Conservation (phyloP, 2,329 filamentous ascomycete species). For the Lachnellula cervina region DNA sequence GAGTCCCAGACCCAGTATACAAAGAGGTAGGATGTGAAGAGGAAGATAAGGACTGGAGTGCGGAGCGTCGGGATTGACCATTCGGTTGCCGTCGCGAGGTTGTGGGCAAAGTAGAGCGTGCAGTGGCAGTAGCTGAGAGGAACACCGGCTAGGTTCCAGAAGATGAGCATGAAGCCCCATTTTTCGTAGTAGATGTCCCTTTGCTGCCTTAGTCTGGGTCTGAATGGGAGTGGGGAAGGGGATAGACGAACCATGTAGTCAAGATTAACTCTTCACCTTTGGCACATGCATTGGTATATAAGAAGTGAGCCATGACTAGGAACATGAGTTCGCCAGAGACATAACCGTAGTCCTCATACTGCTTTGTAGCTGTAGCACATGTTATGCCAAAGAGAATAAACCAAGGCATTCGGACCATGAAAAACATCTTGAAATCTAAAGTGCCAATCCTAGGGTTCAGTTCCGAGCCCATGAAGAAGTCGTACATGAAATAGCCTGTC, state of each 20-base stretch:
- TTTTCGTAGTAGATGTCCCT: constrained; percentile 97
- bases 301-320: constrained; percentile 81
- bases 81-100: constrained; percentile 66
- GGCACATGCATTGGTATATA: constrained; percentile 87
- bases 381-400: constrained; percentile 80
- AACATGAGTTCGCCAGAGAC: constrained; percentile 79
- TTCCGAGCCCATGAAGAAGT: constrained; percentile 89
- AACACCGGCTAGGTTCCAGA: constrained; percentile 93
- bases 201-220: background rate
- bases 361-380: constrained; percentile 70
- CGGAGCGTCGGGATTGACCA: constrained; percentile 49
- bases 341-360: constrained; percentile 81
- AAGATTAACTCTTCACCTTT: constrained; percentile 91
- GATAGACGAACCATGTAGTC: constrained; percentile 65
- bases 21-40: constrained; percentile 69
- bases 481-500: constrained; percentile 76
- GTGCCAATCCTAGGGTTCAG: constrained; percentile 81
- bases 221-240: background rate
- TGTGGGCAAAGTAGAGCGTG: constrained; percentile 83
- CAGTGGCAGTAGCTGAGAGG: constrained; percentile 91
- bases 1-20: constrained; percentile 93
- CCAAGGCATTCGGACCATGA: constrained; percentile 88
- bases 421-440: constrained; percentile 93
- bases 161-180: constrained; percentile 96
- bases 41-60: constrained; percentile 55